These are phyloP conservation scores for Mortierella sp. DNA, from an alignment of 371 early-diverging fungal species.

Conservation along the genomic window DNA sequence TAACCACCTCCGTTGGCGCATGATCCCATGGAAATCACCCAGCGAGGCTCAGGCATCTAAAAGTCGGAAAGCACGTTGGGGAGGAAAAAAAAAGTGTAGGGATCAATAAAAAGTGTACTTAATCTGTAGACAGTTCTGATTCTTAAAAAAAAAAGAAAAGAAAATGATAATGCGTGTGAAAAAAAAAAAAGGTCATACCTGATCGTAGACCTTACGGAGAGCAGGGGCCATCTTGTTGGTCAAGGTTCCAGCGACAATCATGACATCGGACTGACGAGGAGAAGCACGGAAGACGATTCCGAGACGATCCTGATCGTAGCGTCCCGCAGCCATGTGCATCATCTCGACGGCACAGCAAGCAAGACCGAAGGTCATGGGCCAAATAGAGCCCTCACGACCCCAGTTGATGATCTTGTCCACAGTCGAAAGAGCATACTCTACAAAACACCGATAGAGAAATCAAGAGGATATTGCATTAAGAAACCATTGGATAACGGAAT, in stretches of 20 bases:
- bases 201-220: slow-evolving; percentile 95
- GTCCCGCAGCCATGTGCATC: slow-evolving; percentile 98
- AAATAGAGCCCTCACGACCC: slow-evolving; percentile 93
- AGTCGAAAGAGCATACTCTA: slow-evolving; percentile 83
- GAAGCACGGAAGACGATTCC: slow-evolving; percentile 98
- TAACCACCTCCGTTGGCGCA: slow-evolving; percentile 99
- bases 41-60: slow-evolving; percentile 96
- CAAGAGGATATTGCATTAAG: no score
- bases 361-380: slow-evolving; percentile 99
- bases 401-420: slow-evolving; percentile 94
- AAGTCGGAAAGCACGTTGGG: not conserved
- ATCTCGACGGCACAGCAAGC: slow-evolving; percentile 98
- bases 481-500: no score
- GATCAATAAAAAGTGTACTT: not conserved
- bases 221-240: slow-evolving; percentile 99
- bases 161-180: not conserved
- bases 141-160: not conserved
- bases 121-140: no score
- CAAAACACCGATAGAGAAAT: slow-evolving; percentile 2
- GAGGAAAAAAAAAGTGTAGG: slow-evolving; percentile 19
- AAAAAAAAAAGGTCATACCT: slow-evolving; percentile 58
- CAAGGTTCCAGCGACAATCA: slow-evolving; percentile 98
- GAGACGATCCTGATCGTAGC: slow-evolving; percentile 98
- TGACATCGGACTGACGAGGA: slow-evolving; percentile 98
- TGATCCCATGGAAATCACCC: slow-evolving; percentile 99